Base-by-base conservation (phyloP, 805 yeast genomes). In the Metschnikowia similis region DNA sequence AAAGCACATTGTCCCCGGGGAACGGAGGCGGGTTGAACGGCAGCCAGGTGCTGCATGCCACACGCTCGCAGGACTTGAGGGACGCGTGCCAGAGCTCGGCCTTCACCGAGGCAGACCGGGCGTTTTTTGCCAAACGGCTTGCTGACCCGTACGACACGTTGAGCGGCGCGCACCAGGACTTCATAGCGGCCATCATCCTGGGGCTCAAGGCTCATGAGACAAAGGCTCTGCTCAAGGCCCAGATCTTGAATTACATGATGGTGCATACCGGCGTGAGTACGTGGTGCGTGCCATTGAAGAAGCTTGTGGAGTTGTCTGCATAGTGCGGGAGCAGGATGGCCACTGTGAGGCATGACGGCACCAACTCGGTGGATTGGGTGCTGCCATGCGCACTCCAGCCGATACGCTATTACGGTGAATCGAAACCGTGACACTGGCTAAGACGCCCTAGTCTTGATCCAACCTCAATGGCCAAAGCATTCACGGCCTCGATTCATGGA, bases 281-380 rank as follows among this genome's bases (percentile, higher is more conserved):
- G 26, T 87, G 95, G 95, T 81, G 87, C 53, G 73, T 81, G 27
- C 85, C 91, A 3, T 69, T 87, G 47, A 75, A 83, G 45, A 83
- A 83, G 60, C 63, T 85, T 4, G 51, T 63, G 43, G 55, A 52
- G 50, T 37, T 47, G 31, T 21, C 48, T 17, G 17, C 38, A 17
- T 36, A 36, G 37, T 14, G 8, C n/a, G n/a, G 2, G 10, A 8
- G 31, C 35, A 2, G 35, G 6, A 21, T 21, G 21, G 21, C 21
- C 5, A n/a, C n/a, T n/a, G n/a, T n/a, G n/a, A 21, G 21, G 4
- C 21, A 21, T 21, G 21, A 21, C 21, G 21, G 4, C 21, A 21
- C 21, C 1, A 21, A 21, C 21, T 21, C 21, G 21, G 4, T 5
- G 21, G 21, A 21, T 21, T 21, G 21, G 21, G 21, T 21, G 21